A percentile compares a stretch with the other conserved stretches of the same genome.
phyloP scores from a whole-genome alignment of 2,329 filamentous ascomycete species.

The Curvularia verruculosa region DNA sequence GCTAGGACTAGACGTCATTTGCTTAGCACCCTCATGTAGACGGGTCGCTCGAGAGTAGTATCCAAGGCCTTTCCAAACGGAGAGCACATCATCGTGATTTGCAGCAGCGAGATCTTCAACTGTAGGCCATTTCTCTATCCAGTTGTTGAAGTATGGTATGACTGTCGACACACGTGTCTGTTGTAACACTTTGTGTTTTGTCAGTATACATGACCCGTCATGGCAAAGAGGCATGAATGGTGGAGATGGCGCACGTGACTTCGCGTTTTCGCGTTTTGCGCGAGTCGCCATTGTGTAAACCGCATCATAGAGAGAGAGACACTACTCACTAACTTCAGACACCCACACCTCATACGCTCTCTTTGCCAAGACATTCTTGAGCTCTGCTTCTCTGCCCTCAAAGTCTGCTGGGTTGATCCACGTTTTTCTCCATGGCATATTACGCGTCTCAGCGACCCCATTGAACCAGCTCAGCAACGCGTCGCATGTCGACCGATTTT shows the following conservation, averaged over 20 bases:
- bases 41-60: conserved; percentile 70
- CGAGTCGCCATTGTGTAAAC: neutral
- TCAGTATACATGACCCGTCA: conserved; percentile 6
- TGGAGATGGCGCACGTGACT: conserved; percentile 20
- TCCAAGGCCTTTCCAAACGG: conserved; percentile 66
- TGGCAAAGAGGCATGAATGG: too few species aligned
- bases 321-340: conserved; percentile 62
- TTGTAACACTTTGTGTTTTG: conserved; percentile 59
- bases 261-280: conserved; percentile 12
- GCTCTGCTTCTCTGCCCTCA: conserved; percentile 31
- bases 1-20: conserved; percentile 52
- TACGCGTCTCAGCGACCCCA: conserved; percentile 36
- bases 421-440: conserved; percentile 57
- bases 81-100: conserved; percentile 61
- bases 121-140: conserved; percentile 67
- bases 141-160: conserved; percentile 67
- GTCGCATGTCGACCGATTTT: conserved; percentile 18
- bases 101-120: conserved; percentile 63
- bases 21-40: conserved; percentile 63
- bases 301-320: neutral
- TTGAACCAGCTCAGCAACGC: conserved; percentile 43
- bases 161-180: conserved; percentile 68
- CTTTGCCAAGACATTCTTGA: conserved; percentile 53
- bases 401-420: conserved; percentile 59
- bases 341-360: conserved; percentile 72